Evolutionary conservation across 2,329 filamentous ascomycete genomes (phyloP), one percentile per base, ranked within the genome.

Genomic region (Fusarium sp.): DNA sequence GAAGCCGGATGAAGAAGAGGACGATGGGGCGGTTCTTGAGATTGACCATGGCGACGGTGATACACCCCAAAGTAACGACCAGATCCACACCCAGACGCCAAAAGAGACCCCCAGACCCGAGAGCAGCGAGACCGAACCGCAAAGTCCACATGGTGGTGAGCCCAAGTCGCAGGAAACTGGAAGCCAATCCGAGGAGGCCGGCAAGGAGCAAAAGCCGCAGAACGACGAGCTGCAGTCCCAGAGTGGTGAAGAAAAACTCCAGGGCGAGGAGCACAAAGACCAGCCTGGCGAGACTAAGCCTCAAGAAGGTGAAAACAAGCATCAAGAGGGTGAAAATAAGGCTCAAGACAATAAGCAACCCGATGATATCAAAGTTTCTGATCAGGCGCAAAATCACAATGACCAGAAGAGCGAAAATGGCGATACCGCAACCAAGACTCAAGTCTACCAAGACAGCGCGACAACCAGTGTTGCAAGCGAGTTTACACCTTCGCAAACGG

Each of bases 331-430:
- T 37, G 40, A 59, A 30, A 35, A 67, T 20, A 67, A 67, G n/a
- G 13, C 38, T 40, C 64, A 77, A 80, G 59, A 71, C 73, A 30
- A 44, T 13, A 53, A 62, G 33, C 49, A 60, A 23, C 33, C 56
- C 15, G 41, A 46, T 10, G 49, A 20, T 11, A 26, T 20, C 30
- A 33, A 50, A 17, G 26, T 42, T 23, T 41, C 62, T 45, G 55
- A 55, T n/a, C 38, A 67, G 17, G 35, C 57, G 26, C 56, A 67
- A 13, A 55, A 55, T n/a, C 27, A 54, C n/a, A 54, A 67, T 17
- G 33, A 30, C 10, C 33, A 26, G 67, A 73, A 62, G 18, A 53
- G 45, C 14, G 48, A 49, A 26, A 38, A 58, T 11, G 30, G 40
- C 37, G 56, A 48, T 37, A 46, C 32, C 32, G 58, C 50, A 35